Base-by-base conservation (phyloP, 1,284 basidiomycete species). In the Pyrrhoderma noxium region DNA sequence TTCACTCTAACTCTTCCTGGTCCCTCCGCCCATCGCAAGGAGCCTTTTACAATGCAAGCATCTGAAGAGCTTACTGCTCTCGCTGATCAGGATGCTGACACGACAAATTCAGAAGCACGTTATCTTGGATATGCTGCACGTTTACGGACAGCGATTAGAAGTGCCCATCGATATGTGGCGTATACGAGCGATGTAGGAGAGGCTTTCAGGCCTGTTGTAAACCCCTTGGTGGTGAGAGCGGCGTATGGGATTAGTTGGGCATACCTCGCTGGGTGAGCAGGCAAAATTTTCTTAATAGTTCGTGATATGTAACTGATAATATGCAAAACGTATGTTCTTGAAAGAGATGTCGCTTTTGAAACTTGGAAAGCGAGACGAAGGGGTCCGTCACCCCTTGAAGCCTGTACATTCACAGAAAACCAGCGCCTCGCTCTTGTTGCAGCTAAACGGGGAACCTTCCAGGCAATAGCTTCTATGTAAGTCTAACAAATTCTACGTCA, bases 141-240 rank as follows among this genome's bases (percentile, higher is more conserved):
- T 57, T 69, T 91, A 37, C 74, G 86, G 58, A 91, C 89, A 11
- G 85, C 85, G 22, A 68, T 88, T 51, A 73, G 86, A 35, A 87
- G 88, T 14, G 72, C 79, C n/a, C 73, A 80, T 16, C 76, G 89
- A 54, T 48, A 37, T 59, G 46, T 61, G 60, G 63, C 59, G 16
- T 68, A 85, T 78, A 90, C 89, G 19, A 89, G 86, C 68, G 93
- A 96, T 63, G 72, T 96, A 31, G 93, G 93, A 52, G 93, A 96
- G 68, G 89, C 92, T 0, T 93, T 96, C 68, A 76, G 93, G 25
- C 93, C 93, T 1, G 79, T 95, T 36, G 88, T 94, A 2, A 79
- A 79, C 14, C 89, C 91, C 0, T 77, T 70, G 59, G 60, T 90
- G 11, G 91, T 93, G n/a, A 79, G 77, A 2, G 84, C 83, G 27